phyloP scores from a whole-genome alignment of 805 yeast species.

The Kuraishia hungarica region DNA sequence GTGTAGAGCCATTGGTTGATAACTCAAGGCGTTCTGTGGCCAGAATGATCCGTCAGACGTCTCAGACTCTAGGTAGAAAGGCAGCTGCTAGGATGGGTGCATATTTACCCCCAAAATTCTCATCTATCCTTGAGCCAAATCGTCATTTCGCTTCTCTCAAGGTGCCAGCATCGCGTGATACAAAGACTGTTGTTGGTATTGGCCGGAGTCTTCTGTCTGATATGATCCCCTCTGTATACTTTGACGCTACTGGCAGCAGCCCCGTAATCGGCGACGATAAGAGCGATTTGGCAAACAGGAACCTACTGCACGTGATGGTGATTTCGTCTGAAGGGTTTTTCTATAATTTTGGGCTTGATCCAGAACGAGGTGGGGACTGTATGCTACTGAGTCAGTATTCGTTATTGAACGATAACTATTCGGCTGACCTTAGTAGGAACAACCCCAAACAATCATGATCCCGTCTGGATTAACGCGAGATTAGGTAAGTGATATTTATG shows the following conservation, averaged over 20 bases:
- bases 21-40: slow-evolving; percentile 66
- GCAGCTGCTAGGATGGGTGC: slow-evolving; percentile 88
- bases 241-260: slow-evolving; percentile 8
- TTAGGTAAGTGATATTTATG: background rate
- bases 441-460: background rate
- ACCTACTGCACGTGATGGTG: slow-evolving; percentile 53
- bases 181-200: slow-evolving; percentile 41
- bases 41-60: slow-evolving; percentile 65
- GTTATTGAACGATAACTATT: slow-evolving; percentile 16
- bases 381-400: slow-evolving; percentile 66
- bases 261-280: slow-evolving; percentile 12
- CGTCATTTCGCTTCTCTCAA: slow-evolving; percentile 83
- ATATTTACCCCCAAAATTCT: slow-evolving; percentile 75
- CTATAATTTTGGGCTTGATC: slow-evolving; percentile 77
- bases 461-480: no score
- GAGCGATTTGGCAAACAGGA: slow-evolving; percentile 10
- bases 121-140: slow-evolving; percentile 83
- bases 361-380: slow-evolving; percentile 93
- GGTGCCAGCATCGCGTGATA: slow-evolving; percentile 33
- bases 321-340: slow-evolving; percentile 83
- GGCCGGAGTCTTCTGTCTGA: slow-evolving; percentile 22
- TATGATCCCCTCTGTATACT: slow-evolving; percentile 13
- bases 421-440: background rate
- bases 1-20: slow-evolving; percentile 61
- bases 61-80: slow-evolving; percentile 66